A percentile compares a stretch with the other conserved stretches of the same genome.
Evolutionary conservation across 2,329 filamentous ascomycete genomes (phyloP).

Genomic region (Truncatella angustata): DNA sequence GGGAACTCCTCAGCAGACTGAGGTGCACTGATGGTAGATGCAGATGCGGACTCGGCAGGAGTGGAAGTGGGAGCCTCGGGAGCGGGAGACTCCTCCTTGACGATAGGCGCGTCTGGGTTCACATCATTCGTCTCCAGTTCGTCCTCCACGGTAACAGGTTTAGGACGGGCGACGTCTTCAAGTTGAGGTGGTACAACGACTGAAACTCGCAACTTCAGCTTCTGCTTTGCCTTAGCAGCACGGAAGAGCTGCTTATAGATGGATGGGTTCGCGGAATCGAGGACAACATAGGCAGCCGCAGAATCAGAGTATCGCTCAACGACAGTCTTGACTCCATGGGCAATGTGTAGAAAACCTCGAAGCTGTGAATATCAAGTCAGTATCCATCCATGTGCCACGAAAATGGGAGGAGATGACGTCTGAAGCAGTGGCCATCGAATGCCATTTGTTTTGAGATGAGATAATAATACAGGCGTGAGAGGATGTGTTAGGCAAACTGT

Average conservation of each 20-base stretch:
- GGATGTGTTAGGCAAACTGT: constrained; percentile 10
- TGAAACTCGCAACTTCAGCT: constrained; percentile 79
- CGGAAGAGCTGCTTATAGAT: constrained; percentile 97
- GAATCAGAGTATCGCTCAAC: constrained; percentile 97
- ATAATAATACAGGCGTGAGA: background rate
- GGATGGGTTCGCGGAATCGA: constrained; percentile 73
- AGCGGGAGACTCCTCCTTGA: background rate
- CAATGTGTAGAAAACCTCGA: constrained; percentile 65
- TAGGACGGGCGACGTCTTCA: constrained; percentile 33
- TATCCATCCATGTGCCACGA: too few species aligned
- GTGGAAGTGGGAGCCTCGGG: constrained; percentile 4
- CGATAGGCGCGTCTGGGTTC: background rate
- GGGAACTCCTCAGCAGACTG: constrained; percentile 22
- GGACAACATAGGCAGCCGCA: constrained; percentile 73
- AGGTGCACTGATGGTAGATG: constrained; percentile 24
- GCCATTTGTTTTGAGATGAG: too few species aligned
- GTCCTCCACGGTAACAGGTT: constrained; percentile 51
- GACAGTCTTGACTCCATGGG: constrained; percentile 57
- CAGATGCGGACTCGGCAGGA: constrained; percentile 9
- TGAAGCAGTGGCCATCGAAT: too few species aligned
- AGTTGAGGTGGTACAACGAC: constrained; percentile 29
- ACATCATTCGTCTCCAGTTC: constrained; percentile 34
- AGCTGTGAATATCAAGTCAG: too few species aligned
- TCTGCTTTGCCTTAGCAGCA: constrained; percentile 96
- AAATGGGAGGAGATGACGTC: too few species aligned